Percentiles rank a stretch among this genome's conserved stretches.
phyloP scores from a whole-genome alignment of 2,329 filamentous ascomycete species.

The Cyanodermella asteris region DNA sequence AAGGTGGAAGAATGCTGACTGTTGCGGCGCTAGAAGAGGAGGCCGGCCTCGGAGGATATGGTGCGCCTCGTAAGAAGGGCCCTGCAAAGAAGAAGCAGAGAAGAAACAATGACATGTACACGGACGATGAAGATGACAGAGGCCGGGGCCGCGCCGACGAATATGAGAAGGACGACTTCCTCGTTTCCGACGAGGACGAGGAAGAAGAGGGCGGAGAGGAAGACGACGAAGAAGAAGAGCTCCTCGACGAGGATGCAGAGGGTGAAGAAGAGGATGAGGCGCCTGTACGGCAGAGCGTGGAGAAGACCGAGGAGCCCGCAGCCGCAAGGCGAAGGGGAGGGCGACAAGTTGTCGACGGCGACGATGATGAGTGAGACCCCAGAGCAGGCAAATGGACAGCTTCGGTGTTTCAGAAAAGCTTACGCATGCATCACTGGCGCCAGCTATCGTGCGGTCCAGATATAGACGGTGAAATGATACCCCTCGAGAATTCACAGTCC shows the following conservation, averaged over 20 bases:
- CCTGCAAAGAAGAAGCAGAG: slow-evolving; percentile 15
- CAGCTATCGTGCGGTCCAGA: too few species aligned
- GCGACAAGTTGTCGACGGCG: slow-evolving; percentile 26
- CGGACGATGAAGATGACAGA: slow-evolving; percentile 25
- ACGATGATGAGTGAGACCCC: slow-evolving; percentile 17
- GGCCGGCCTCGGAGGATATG: slow-evolving; percentile 23
- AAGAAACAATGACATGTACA: slow-evolving; percentile 24
- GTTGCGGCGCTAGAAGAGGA: slow-evolving; percentile 37
- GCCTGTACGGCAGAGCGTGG: slow-evolving; percentile 8
- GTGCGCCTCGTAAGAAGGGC: slow-evolving; percentile 17
- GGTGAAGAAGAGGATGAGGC: slow-evolving; percentile 15
- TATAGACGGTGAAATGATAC: too few species aligned
- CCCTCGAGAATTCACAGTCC: too few species aligned
- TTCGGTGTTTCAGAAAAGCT: too few species aligned
- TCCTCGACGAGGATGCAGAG: slow-evolving; percentile 22
- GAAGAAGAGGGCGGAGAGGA: slow-evolving; percentile 25
- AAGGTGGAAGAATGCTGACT: slow-evolving; percentile 27
- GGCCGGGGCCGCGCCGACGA: slow-evolving; percentile 33
- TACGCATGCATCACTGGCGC: too few species aligned
- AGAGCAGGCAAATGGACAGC: neutral
- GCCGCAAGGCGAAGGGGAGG: slow-evolving; percentile 22
- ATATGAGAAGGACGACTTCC: slow-evolving; percentile 65
- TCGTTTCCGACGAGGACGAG: slow-evolving; percentile 40
- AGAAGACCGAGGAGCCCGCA: slow-evolving; percentile 7
- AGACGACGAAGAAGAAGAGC: slow-evolving; percentile 20